A percentile compares a stretch with the other conserved stretches of the same genome.
Evolutionary conservation across 441 rosid species (phyloP).

Genomic region (California macrophylla): DNA sequence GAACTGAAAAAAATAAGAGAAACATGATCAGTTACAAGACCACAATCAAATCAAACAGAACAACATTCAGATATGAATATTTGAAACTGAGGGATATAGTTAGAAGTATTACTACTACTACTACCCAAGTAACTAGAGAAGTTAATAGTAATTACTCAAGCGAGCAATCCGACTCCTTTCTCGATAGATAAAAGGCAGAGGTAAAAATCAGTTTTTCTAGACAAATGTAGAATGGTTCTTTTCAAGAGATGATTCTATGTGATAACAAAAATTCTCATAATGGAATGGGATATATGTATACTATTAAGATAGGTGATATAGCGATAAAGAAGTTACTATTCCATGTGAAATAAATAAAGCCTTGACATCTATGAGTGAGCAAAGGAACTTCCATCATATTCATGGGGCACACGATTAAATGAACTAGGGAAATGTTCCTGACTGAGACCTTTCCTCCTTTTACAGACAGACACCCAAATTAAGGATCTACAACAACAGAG

Average conservation of each 20-base stretch:
- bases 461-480: background rate
- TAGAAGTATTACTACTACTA: too few relatives aligned
- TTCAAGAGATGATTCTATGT: background rate
- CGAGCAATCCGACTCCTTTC: background rate
- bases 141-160: background rate
- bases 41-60: constrained; percentile 2
- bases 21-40: constrained; percentile 11
- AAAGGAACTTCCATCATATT: background rate
- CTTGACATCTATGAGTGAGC: background rate
- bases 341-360: background rate
- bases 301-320: background rate
- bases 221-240: background rate
- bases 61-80: background rate
- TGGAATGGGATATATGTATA: background rate
- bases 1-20: constrained; percentile 40
- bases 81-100: background rate
- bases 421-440: background rate
- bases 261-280: background rate
- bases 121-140: background rate
- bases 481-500: background rate
- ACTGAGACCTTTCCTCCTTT: background rate
- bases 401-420: background rate
- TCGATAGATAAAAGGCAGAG: background rate
- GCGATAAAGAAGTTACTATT: background rate
- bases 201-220: background rate